phyloP scores from a whole-genome alignment of 352 stramenopile species.

The Phytophthora fragariae region DNA sequence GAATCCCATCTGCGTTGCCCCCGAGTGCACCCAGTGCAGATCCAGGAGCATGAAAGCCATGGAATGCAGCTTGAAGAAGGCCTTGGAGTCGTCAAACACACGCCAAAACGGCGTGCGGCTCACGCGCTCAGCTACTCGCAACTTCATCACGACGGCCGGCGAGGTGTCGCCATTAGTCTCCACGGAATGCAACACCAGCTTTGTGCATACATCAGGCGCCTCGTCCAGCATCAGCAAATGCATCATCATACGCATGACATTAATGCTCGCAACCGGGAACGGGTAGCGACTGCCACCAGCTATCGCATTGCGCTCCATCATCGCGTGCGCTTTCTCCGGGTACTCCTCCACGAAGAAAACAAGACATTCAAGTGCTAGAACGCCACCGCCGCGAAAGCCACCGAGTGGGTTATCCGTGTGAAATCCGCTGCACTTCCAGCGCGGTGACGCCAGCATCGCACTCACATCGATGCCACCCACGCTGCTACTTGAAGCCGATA shows the following conservation, averaged over 20 bases:
- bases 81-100: slow-evolving; percentile 74
- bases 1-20: slow-evolving; percentile 87
- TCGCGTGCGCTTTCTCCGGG: slow-evolving; percentile 71
- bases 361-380: slow-evolving; percentile 78
- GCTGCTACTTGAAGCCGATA: slow-evolving; percentile 28
- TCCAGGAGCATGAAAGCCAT: slow-evolving; percentile 90
- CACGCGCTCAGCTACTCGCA: slow-evolving; percentile 82
- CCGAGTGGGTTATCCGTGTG: slow-evolving; percentile 83
- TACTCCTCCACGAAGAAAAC: slow-evolving; percentile 85
- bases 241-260: slow-evolving; percentile 89
- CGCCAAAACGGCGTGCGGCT: slow-evolving; percentile 84
- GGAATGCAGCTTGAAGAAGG: slow-evolving; percentile 80
- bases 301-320: slow-evolving; percentile 81
- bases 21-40: slow-evolving; percentile 82
- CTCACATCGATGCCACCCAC: slow-evolving; percentile 52
- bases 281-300: slow-evolving; percentile 81
- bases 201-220: slow-evolving; percentile 68
- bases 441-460: slow-evolving; percentile 63
- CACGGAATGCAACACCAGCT: slow-evolving; percentile 73
- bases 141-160: slow-evolving; percentile 66
- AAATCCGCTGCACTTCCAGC: slow-evolving; percentile 79
- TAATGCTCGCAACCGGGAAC: slow-evolving; percentile 86
- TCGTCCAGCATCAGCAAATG: slow-evolving; percentile 87
- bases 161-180: slow-evolving; percentile 36
- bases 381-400: slow-evolving; percentile 77